Percentiles rank a stretch among this genome's conserved stretches.
These are phyloP conservation scores for Celoporthe dispersa DNA, from an alignment of 2,329 filamentous ascomycete genomes.

Conservation along the genomic window DNA sequence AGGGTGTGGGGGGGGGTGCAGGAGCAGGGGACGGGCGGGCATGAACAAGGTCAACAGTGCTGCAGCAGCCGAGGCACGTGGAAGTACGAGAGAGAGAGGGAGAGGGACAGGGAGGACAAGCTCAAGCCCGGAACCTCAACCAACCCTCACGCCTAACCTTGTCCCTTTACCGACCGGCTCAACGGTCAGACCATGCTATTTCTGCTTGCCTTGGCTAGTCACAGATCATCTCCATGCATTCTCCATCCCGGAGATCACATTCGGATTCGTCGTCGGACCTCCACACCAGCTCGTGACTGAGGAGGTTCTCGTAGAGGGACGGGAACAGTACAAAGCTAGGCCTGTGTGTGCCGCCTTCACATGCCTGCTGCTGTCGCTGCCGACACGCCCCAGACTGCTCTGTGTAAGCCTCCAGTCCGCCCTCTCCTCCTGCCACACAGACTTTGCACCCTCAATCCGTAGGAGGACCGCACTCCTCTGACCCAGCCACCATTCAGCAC, in stretches of 20 bases:
- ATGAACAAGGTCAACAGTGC: not conserved
- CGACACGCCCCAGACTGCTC: not conserved
- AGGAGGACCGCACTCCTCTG: slow-evolving; percentile 13
- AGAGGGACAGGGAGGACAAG: not conserved
- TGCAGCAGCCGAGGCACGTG: slow-evolving; percentile 28
- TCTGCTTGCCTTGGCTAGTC: not conserved
- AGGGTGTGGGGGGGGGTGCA: not conserved
- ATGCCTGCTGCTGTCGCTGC: not conserved
- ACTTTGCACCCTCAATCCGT: not conserved
- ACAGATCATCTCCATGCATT: not conserved
- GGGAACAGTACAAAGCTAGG: not conserved
- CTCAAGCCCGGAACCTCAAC: not conserved
- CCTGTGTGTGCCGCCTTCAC: slow-evolving; percentile 4
- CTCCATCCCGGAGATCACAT: slow-evolving; percentile 1
- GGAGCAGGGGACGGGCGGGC: not conserved
- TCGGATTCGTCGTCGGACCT: not conserved
- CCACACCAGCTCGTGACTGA: not conserved
- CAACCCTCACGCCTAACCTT: not conserved
- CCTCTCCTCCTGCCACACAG: too few species aligned
- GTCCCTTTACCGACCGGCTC: not conserved
- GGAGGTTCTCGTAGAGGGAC: too few species aligned
- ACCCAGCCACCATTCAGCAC: slow-evolving; percentile 27
- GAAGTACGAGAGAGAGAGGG: not conserved
- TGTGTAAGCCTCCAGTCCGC: not conserved
- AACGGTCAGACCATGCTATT: not conserved